Base-by-base conservation (phyloP, 2,329 filamentous ascomycete genomes). In the Chrysoporthe puriensis region DNA sequence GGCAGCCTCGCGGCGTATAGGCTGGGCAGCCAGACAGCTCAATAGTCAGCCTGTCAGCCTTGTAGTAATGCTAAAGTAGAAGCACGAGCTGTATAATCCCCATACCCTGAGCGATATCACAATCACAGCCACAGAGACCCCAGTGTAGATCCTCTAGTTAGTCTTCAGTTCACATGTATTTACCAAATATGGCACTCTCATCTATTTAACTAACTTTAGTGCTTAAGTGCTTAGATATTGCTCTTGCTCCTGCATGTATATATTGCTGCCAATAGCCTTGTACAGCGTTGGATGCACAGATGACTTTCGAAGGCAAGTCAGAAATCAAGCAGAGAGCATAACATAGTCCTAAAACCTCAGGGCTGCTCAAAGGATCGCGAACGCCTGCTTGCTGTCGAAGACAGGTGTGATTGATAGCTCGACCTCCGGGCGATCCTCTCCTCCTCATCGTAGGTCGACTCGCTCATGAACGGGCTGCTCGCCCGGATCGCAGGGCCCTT, bases 401-500 rank as follows among this genome's bases (percentile, higher is more conserved):
- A 42, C 14, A 36, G 7, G 0, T 26, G 54, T 5, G 40, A 42
- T 3, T 5, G 16, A 21, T 67, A 52, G 18, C 61, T 64, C 13
- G 67, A 57, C 61, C 60, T 58, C 3, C 64, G 21, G 2, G 44
- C 43, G 16, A 40, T 40, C 3, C 26, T 43, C 48, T 64, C 64
- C 60, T 64, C 60, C 4, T 69, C 64, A 11, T 67, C 61, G 44
- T 67, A 69, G 13, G 8, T 66, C 14, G 60, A 46, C 36, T 69
- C 69, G 44, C 70, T 70, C 0, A 89, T 89, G 73, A 91, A 86
- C 66, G 86, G 88, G 71, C 88, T 91, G 69, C 85, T 82, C 3
- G 84, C 84, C 32, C 90, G 79, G 66, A 92, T 91, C 67, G 73
- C 82, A 14, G 85, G 84, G 0, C 90, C 90, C 70, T 85, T 91